Base-by-base conservation (phyloP, 768 basidiomycete genomes). In the Mycena metata region DNA sequence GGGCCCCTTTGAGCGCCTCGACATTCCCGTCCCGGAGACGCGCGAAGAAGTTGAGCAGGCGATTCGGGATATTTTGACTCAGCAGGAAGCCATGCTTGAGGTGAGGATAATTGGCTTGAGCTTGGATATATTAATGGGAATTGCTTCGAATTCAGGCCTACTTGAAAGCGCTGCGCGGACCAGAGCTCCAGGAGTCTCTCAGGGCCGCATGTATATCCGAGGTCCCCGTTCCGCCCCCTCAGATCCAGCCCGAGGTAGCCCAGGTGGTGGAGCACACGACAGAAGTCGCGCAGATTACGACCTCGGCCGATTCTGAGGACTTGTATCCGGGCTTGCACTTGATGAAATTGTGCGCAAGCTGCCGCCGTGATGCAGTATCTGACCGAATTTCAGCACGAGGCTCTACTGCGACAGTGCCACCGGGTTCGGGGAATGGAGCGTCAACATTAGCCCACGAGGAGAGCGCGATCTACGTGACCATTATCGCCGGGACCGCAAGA, bases 71-170 rank as follows among this genome's bases (percentile, higher is more conserved):
- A 67, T 84, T 39, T 49, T 76, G 9, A 35, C 42, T 0, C 47
- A 75, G 1, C 80, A 82, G 57, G 76, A 76, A 85, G 91, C 7
- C 85, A 86, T 9, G 83, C 81, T 0, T 78, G 83, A 21, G 89
- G 88, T 0, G 82, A 85, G 57, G 46, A 76, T 17, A 82, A 87
- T 65, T 74, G 91, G 4, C 83, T 30, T 30, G 3, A 30, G 30
- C 30, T 30, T 30, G 30, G 30, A 30, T 30, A 30, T 6, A 30
- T 30, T 30, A 6, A 30, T 30, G 30, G 30, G 30, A 30, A 30
- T 30, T 30, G 30, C 30, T 30, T 30, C 30, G 30, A 30, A 30
- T 58, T 7, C 50, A 71, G 70, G 39, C 21, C 2, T 71, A 71
- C 33, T 46, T 71, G 51, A 30, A 52, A 2, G 56, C 70, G 16